Evolutionary conservation across 2,329 filamentous ascomycete species (phyloP).

Genomic region (Aspergillus pseudoglaucus): DNA sequence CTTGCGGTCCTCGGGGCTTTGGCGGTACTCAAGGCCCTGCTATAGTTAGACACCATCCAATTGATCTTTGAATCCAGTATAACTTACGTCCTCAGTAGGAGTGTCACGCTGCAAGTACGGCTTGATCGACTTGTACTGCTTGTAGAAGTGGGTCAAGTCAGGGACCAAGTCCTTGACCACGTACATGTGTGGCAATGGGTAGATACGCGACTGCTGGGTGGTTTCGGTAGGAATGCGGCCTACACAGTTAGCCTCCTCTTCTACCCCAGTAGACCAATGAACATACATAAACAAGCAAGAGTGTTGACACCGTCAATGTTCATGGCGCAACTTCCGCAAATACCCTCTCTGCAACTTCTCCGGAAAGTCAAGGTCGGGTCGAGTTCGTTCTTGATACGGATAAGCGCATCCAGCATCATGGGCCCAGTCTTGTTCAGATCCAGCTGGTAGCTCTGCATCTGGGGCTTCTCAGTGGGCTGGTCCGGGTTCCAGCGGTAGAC

Average conservation of each 20-base stretch:
- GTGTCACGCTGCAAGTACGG: constrained; percentile 92
- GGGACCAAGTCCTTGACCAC: constrained; percentile 98
- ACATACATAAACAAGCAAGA: constrained; percentile 84
- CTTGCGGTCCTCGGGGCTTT: constrained; percentile 83
- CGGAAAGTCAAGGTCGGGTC: constrained; percentile 96
- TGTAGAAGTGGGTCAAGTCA: constrained; percentile 98
- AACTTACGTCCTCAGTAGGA: constrained; percentile 72
- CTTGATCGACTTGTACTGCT: constrained; percentile 99
- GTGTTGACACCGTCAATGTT: constrained; percentile 99
- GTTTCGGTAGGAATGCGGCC: constrained; percentile 89
- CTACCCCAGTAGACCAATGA: background rate
- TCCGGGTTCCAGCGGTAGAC: constrained; percentile 99
- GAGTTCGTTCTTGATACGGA: constrained; percentile 98
- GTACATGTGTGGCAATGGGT: constrained; percentile 96
- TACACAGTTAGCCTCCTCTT: constrained; percentile 33
- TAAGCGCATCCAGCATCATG: constrained; percentile 95
- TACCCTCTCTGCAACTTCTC: constrained; percentile 92
- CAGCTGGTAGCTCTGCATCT: constrained; percentile 89
- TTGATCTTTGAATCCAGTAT: too few relatives aligned
- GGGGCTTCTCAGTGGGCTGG: constrained; percentile 81
- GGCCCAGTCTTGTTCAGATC: constrained; percentile 98
- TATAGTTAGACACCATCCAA: too few relatives aligned
- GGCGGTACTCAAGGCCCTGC: constrained; percentile 89
- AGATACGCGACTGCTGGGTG: constrained; percentile 79
- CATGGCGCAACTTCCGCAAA: constrained; percentile 98